Conservation (phyloP, 352 stramenopile species). For the Sclerospora graminicola region DNA sequence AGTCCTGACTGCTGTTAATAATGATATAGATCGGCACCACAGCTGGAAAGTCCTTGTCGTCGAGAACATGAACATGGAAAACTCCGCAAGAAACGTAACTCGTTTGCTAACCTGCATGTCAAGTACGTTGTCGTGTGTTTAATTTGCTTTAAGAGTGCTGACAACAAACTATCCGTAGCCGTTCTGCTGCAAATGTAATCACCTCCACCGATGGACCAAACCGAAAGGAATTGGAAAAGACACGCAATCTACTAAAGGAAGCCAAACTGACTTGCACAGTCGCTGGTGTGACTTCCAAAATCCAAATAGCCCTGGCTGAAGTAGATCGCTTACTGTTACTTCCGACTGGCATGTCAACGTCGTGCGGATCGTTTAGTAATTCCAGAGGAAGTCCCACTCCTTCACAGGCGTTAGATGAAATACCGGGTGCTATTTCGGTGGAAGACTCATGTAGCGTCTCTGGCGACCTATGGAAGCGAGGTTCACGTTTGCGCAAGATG, state of each 20-base stretch:
- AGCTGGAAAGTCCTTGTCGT: conserved; percentile 3
- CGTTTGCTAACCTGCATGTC: conserved; percentile 39
- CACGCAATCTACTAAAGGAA: conserved; percentile 36
- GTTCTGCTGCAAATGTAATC: conserved; percentile 15
- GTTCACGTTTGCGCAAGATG: conserved; percentile 74
- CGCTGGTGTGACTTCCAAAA: conserved; percentile 31
- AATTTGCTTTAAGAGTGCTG: background rate
- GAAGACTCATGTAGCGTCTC: conserved; percentile 31
- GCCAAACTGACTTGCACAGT: conserved; percentile 32
- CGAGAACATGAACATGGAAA: background rate
- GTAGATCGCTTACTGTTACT: too few species aligned
- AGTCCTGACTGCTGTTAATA: too few species aligned
- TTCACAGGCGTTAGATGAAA: too few species aligned
- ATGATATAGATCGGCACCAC: conserved; percentile 5
- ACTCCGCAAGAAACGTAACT: conserved; percentile 31
- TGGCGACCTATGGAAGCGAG: conserved; percentile 70
- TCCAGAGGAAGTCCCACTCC: too few species aligned
- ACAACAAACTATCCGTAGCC: conserved; percentile 11
- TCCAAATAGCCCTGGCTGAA: conserved; percentile 35
- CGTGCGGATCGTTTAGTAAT: too few species aligned
- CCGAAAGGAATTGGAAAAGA: conserved; percentile 48
- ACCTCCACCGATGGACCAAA: conserved; percentile 12
- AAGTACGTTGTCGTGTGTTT: too few species aligned
- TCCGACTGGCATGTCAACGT: too few species aligned
- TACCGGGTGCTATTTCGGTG: too few species aligned